phyloP scores from a whole-genome alignment of 78 protist genomes.

The Chrysochromulina tobinii region DNA sequence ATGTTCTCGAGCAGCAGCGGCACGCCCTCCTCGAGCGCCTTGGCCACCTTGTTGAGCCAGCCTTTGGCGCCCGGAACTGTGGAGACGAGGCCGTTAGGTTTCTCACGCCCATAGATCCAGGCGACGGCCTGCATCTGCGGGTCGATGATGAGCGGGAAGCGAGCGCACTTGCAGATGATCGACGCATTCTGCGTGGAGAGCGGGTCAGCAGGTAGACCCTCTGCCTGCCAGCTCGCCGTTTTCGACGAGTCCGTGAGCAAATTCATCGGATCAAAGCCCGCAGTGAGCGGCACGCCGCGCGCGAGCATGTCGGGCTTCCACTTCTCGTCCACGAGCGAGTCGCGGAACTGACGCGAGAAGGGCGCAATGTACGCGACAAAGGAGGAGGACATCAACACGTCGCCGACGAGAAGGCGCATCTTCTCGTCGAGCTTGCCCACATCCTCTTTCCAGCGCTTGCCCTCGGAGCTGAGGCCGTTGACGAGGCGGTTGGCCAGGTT shows the following conservation, averaged over 20 bases:
- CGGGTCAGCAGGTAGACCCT: conserved; percentile 89
- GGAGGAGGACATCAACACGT: conserved; percentile 72
- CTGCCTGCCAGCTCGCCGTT: conserved; percentile 78
- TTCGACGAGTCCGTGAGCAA: conserved; percentile 57
- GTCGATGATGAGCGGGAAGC: conserved; percentile 90
- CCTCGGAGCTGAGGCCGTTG: conserved; percentile 65
- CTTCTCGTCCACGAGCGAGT: background rate
- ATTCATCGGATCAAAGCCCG: conserved; percentile 11
- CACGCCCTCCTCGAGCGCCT: conserved; percentile 47
- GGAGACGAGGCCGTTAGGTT: conserved; percentile 26
- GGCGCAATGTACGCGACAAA: conserved; percentile 78
- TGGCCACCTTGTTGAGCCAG: conserved; percentile 22
- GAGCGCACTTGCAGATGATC: conserved; percentile 49
- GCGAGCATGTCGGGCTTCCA: background rate
- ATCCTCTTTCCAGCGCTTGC: conserved; percentile 61
- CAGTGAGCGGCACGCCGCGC: conserved; percentile 22
- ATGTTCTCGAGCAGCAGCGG: conserved; percentile 67
- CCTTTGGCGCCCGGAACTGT: background rate
- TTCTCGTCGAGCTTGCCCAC: conserved; percentile 34
- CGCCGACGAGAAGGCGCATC: conserved; percentile 62
- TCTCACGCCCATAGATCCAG: conserved; percentile 48
- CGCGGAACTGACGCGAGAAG: conserved; percentile 63
- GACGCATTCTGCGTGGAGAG: conserved; percentile 86
- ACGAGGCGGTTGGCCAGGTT: conserved; percentile 73
- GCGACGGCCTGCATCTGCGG: conserved; percentile 86